Evolutionary conservation across 192 early-diverging fungal genomes (phyloP).

Genomic region (Coemansia furcata): DNA sequence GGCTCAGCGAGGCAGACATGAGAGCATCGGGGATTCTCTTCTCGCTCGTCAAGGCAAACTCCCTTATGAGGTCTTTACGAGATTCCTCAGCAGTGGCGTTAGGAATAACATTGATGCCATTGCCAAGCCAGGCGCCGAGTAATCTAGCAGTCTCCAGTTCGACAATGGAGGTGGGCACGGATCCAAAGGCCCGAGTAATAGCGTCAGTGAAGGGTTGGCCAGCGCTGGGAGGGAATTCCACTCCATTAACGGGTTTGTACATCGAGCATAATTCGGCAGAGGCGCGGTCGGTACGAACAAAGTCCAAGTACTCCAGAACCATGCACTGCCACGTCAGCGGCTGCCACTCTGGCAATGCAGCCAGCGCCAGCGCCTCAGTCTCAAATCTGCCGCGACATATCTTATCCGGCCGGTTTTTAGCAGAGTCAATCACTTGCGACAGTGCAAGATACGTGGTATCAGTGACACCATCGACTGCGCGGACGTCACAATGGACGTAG

Average conservation of each 20-base stretch:
- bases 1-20: slow-evolving; percentile 24
- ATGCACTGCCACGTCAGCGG: slow-evolving; percentile 43
- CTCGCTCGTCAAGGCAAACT: neutral
- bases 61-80: neutral
- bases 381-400: slow-evolving; percentile 17
- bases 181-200: slow-evolving; percentile 12
- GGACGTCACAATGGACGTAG: slow-evolving; percentile 3
- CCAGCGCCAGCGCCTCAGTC: slow-evolving; percentile 23
- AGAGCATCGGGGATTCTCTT: slow-evolving; percentile 26
- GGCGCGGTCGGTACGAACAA: slow-evolving; percentile 15
- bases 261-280: slow-evolving; percentile 26
- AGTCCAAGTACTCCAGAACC: slow-evolving; percentile 40
- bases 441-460: slow-evolving; percentile 12
- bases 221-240: slow-evolving; percentile 31
- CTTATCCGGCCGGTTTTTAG: slow-evolving; percentile 8
- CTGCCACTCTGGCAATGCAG: slow-evolving; percentile 24
- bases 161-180: slow-evolving; percentile 1
- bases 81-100: neutral
- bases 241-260: slow-evolving; percentile 34
- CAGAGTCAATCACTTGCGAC: slow-evolving; percentile 12
- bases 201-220: slow-evolving; percentile 19
- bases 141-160: slow-evolving; percentile 26
- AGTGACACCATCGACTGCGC: neutral
- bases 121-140: slow-evolving; percentile 40
- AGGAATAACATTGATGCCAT: neutral